Percentiles rank a stretch among this genome's conserved stretches.
phyloP scores from a whole-genome alignment of 2,329 filamentous ascomycete species.

The Penicillium brasilianum region DNA sequence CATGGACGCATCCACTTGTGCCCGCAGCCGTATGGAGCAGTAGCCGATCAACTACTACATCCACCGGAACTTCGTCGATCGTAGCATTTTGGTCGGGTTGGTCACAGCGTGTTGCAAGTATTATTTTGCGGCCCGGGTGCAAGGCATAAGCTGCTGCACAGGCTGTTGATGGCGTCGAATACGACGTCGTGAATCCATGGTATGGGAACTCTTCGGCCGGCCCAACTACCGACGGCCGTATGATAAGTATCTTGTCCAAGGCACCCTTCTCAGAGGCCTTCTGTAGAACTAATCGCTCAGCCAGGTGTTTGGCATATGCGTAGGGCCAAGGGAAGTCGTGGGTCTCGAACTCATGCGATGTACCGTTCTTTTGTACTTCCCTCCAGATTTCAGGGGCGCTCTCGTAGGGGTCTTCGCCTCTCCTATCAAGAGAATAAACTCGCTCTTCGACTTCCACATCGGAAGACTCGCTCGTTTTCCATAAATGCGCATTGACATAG shows the following conservation, averaged over 20 bases:
- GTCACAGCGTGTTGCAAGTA: slow-evolving; percentile 23
- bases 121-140: slow-evolving; percentile 26
- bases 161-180: slow-evolving; percentile 26
- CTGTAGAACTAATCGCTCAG: slow-evolving; percentile 24
- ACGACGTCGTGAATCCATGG: slow-evolving; percentile 26
- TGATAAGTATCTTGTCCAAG: slow-evolving; percentile 29
- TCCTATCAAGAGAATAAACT: slow-evolving; percentile 22
- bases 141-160: slow-evolving; percentile 28
- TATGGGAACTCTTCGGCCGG: slow-evolving; percentile 31
- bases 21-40: slow-evolving; percentile 25
- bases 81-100: slow-evolving; percentile 27
- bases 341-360: slow-evolving; percentile 23
- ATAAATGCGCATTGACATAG: slow-evolving; percentile 31
- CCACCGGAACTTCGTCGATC: slow-evolving; percentile 34
- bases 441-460: slow-evolving; percentile 26
- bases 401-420: slow-evolving; percentile 15
- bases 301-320: slow-evolving; percentile 25
- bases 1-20: slow-evolving; percentile 28
- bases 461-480: slow-evolving; percentile 18
- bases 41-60: slow-evolving; percentile 32
- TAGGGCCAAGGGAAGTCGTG: slow-evolving; percentile 29
- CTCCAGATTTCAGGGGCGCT: slow-evolving; percentile 23
- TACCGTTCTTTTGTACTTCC: slow-evolving; percentile 24
- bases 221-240: slow-evolving; percentile 32
- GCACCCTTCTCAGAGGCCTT: slow-evolving; percentile 23